Conservation (phyloP, 345 rosid species). For the Sisymbrium altissimum region DNA sequence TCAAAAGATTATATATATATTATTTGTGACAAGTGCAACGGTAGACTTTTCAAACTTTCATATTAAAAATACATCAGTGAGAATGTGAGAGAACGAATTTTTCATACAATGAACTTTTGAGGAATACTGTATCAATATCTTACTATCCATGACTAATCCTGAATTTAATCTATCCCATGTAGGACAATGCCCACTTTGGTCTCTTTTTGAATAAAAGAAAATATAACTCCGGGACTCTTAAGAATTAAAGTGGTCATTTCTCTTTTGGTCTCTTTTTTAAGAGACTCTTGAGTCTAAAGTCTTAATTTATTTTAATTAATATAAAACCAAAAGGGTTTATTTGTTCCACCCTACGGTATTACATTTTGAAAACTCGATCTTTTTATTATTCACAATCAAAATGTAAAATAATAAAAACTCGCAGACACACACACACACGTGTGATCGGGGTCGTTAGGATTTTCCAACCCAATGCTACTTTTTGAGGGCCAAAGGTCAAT, state of each 20-base stretch:
- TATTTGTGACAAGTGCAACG: not conserved
- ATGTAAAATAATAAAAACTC: not conserved
- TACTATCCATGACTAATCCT: not conserved
- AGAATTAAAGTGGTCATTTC: not conserved
- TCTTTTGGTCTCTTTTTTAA: not conserved
- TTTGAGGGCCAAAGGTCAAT: constrained; percentile 14
- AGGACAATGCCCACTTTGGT: not conserved
- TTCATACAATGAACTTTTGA: not conserved
- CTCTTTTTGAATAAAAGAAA: not conserved
- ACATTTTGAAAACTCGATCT: not conserved
- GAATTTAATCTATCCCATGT: not conserved
- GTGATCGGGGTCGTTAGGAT: constrained; percentile 8
- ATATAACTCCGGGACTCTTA: not conserved
- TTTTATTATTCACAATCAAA: not conserved
- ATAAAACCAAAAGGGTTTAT: not conserved
- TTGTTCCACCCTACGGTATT: not conserved
- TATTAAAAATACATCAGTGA: not conserved
- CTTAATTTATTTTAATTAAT: not conserved
- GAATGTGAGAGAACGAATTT: too few species aligned
- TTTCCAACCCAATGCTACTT: constrained; percentile 17
- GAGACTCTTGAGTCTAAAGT: not conserved
- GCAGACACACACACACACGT: constrained; percentile 18
- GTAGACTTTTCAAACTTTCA: not conserved
- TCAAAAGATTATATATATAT: constrained; percentile 5
- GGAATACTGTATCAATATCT: not conserved